Evolutionary conservation across 2,329 filamentous ascomycete species (phyloP), one percentile per base, ranked within the genome.

Genomic region (Neofusicoccum kwambonambiense): DNA sequence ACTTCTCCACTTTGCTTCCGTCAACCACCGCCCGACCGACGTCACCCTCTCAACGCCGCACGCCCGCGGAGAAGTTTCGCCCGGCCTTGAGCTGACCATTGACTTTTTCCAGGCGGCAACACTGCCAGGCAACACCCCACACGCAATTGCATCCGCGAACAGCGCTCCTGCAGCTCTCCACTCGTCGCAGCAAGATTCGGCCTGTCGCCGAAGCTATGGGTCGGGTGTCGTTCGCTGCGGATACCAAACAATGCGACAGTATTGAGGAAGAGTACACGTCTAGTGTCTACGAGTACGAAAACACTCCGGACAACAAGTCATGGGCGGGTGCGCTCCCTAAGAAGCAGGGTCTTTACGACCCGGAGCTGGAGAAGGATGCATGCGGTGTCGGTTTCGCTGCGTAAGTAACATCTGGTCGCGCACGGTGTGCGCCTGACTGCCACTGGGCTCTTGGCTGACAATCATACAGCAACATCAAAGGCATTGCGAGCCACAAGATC

Each of bases 311-410:
- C 78, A 92, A 93, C 83, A 92, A 93, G 78, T 94, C 92, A 71
- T 96, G 95, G 95, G 95, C 94, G 73, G 92, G 93, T 76, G 91
- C 94, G 76, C 87, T 99, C 73, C 95, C 95, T 75, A 88, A 96
- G 86, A 96, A 96, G 88, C 94, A 98, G 89, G 95, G 94, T 85
- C 88, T 99, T 60, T 99, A 99, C 78, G 93, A 98, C 82, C 95
- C 95, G 68, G 88, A 89, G 78, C 88, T 96, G 69, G 95, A 98
- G 82, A 98, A 98, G 81, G 95, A 99, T 93, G 93, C 95, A 71
- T 99, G 95, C 77, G 95, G 95, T 91, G 95, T 99, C 75, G 95
- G 95, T 78, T 99, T 99, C 81, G 92, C 94, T 80, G 96, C 94
- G 92, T 96, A 84, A 83, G 88, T 85, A n/a, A 41, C 34, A 34